phyloP scores from a whole-genome alignment of 805 yeast genomes.

The Zygoascus biomembranicola region DNA sequence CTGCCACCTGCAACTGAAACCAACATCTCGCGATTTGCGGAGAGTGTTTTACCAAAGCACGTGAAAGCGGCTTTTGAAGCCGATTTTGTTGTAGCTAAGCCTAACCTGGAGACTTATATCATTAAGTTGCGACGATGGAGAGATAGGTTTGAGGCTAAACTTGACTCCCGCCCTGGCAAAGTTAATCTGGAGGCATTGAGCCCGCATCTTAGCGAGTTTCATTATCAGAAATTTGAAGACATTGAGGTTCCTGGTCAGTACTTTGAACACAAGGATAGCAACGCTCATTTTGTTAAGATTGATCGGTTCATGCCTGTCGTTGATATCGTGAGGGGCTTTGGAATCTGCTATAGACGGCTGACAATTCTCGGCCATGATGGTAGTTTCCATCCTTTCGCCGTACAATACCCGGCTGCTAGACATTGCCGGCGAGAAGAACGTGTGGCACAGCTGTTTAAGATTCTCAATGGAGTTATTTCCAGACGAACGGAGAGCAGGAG shows the following conservation, averaged over 20 bases:
- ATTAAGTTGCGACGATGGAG: conserved; percentile 84
- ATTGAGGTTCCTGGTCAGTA: conserved; percentile 98
- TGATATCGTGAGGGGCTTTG: conserved; percentile 82
- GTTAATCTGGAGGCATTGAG: conserved; percentile 84
- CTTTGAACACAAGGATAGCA: conserved; percentile 76
- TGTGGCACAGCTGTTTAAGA: conserved; percentile 81
- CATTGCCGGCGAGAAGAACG: conserved; percentile 96
- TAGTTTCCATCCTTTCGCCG: conserved; percentile 82
- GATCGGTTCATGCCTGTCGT: conserved; percentile 87
- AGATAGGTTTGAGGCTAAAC: conserved; percentile 80
- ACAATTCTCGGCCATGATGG: conserved; percentile 94
- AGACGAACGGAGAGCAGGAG: conserved; percentile 83
- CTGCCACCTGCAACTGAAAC: conserved; percentile 89
- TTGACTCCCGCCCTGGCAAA: conserved; percentile 73
- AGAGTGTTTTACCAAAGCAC: conserved; percentile 82
- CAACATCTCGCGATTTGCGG: conserved; percentile 82
- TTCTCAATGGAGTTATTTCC: conserved; percentile 72
- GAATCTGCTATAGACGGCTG: conserved; percentile 81
- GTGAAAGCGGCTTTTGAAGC: conserved; percentile 83
- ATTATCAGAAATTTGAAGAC: conserved; percentile 96
- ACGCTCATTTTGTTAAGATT: conserved; percentile 84
- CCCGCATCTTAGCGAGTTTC: conserved; percentile 94
- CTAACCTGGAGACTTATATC: conserved; percentile 82
- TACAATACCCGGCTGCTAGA: conserved; percentile 96
- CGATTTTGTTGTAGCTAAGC: conserved; percentile 81